Evolutionary conservation across 139 green algal species (phyloP).

Genomic region (Haematococcus sp.): DNA sequence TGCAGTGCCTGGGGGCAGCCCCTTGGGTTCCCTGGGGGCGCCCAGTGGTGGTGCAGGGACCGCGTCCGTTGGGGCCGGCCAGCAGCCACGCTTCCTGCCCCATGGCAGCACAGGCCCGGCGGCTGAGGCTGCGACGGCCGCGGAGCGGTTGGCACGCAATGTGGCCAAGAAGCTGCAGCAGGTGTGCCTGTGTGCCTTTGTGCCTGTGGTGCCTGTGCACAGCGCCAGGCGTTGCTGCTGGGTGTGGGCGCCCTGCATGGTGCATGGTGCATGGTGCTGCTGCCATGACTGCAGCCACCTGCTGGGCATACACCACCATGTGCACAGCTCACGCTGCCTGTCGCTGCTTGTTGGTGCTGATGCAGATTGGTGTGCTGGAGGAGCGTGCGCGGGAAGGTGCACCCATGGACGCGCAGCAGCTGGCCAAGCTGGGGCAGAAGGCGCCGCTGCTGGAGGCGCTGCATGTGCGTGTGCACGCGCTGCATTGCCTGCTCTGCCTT

Average conservation of each 20-base stretch:
- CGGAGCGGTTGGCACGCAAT: conserved; percentile 40
- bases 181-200: conserved; percentile 49
- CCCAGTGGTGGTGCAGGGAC: too few relatives aligned
- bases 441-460: conserved; percentile 50
- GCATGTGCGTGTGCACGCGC: conserved; percentile 17
- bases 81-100: too few relatives aligned
- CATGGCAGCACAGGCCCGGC: neutral
- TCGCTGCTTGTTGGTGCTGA: neutral
- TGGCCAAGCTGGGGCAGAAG: conserved; percentile 60
- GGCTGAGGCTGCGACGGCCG: conserved; percentile 8
- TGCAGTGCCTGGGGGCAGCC: neutral
- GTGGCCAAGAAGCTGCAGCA: conserved; percentile 87
- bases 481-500: neutral
- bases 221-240: too few relatives aligned
- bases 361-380: conserved; percentile 25
- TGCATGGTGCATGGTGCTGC: too few relatives aligned
- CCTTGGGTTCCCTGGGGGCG: neutral
- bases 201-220: neutral
- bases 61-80: too few relatives aligned
- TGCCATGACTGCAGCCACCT: too few relatives aligned
- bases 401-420: conserved; percentile 76
- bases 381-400: conserved; percentile 10
- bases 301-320: too few relatives aligned
- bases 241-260: too few relatives aligned
- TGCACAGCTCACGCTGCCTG: too few relatives aligned